Evolutionary conservation across 305 asterid genomes (phyloP).

Genomic region (Fraxinus sp.): DNA sequence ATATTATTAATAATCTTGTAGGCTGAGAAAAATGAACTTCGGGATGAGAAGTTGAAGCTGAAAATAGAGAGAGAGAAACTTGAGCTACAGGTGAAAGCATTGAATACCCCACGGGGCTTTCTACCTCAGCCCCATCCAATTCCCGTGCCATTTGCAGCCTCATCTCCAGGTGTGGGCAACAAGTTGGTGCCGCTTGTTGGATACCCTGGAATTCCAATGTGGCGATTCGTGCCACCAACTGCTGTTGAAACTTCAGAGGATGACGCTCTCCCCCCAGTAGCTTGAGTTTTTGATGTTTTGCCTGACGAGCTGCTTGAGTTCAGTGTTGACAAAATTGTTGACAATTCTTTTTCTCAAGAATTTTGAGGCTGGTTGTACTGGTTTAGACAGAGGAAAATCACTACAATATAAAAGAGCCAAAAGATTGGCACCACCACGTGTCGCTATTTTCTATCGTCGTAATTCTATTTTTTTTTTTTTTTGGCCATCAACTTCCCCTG

Average conservation of each 20-base stretch:
- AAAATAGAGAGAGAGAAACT: slow-evolving; percentile 39
- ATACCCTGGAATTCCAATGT: slow-evolving; percentile 42
- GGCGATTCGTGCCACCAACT: slow-evolving; percentile 42
- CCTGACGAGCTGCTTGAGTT: slow-evolving; percentile 1
- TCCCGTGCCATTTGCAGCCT: slow-evolving; percentile 30
- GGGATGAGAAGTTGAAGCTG: slow-evolving; percentile 51
- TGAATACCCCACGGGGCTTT: slow-evolving; percentile 29
- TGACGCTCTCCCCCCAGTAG: slow-evolving; percentile 42
- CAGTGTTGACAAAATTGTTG: not conserved
- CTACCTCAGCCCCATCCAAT: slow-evolving; percentile 30
- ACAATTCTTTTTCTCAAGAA: not conserved
- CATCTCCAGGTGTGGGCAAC: slow-evolving; percentile 33
- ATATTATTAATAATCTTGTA: slow-evolving; percentile 7
- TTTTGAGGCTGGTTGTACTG: not conserved
- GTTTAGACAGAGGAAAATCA: not conserved
- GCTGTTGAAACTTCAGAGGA: slow-evolving; percentile 46
- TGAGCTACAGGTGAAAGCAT: slow-evolving; percentile 38
- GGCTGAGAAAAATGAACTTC: slow-evolving; percentile 61
- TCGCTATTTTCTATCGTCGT: no score
- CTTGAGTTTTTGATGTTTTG: slow-evolving; percentile 23
- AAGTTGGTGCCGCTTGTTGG: slow-evolving; percentile 40
- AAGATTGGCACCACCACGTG: no score
- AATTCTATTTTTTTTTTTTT: no score
- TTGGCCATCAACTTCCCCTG: no score
- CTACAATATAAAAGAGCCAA: no score